phyloP scores from a whole-genome alignment of 2,329 filamentous ascomycete species.

The Sclerotinia glacialis region DNA sequence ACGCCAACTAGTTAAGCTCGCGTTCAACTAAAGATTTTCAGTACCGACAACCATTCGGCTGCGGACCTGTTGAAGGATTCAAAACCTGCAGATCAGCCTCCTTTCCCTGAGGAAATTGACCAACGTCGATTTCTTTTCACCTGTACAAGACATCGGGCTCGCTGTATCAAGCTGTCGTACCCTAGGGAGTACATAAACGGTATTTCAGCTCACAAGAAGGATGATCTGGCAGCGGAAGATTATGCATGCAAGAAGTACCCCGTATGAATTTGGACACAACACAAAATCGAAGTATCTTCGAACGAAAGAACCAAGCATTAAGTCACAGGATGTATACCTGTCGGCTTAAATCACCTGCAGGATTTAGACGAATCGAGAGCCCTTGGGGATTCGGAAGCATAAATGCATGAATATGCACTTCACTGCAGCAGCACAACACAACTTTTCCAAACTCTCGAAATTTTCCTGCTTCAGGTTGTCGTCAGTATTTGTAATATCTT shows the following conservation, averaged over 20 bases:
- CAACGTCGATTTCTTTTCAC: background rate
- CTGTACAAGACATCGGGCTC: constrained; percentile 1
- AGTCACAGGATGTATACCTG: constrained; percentile 12
- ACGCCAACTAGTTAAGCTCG: background rate
- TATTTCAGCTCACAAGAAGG: constrained; percentile 4
- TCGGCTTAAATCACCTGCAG: background rate
- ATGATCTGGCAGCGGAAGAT: constrained; percentile 18
- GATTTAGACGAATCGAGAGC: background rate
- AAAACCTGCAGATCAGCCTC: background rate
- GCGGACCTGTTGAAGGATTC: background rate
- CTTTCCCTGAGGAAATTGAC: background rate
- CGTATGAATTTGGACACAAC: background rate
- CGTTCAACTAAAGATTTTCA: background rate
- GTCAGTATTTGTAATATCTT: background rate
- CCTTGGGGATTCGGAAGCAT: background rate
- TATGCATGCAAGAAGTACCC: constrained; percentile 11
- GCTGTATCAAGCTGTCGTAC: background rate
- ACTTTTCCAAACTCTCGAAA: background rate
- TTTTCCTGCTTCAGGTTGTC: background rate
- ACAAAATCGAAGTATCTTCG: background rate
- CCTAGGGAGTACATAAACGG: background rate
- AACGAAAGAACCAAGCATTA: background rate
- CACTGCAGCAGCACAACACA: background rate
- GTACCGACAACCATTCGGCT: background rate
- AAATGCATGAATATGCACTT: constrained; percentile 8